Evolutionary conservation across 345 rosid species (phyloP).

Genomic region (Sisymbrium altissimum): DNA sequence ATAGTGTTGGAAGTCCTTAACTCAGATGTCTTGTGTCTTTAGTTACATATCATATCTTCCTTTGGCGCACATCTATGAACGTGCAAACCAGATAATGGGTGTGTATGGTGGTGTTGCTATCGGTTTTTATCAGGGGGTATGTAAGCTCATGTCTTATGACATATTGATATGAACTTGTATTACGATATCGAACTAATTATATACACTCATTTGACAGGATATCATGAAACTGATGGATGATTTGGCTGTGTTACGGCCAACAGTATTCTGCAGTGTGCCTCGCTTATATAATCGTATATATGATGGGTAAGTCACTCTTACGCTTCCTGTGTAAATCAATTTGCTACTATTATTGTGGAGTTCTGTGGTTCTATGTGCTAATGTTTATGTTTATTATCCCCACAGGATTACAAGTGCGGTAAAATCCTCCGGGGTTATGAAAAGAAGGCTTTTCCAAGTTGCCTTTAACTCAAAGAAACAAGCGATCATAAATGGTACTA

Average conservation of each 20-base stretch:
- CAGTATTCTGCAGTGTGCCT: constrained; percentile 91
- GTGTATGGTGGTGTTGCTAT: constrained; percentile 63
- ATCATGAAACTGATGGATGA: constrained; percentile 83
- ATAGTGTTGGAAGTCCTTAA: neutral
- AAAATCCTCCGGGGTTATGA: constrained; percentile 64
- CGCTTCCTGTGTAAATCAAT: neutral
- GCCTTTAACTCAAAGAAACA: constrained; percentile 88
- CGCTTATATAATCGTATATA: constrained; percentile 81
- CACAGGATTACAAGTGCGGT: constrained; percentile 73
- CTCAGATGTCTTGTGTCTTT: constrained; percentile 20
- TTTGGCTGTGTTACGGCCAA: constrained; percentile 74
- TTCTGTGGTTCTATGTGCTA: constrained; percentile 7
- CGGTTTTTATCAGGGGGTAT: constrained; percentile 95
- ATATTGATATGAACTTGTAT: neutral
- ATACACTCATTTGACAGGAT: constrained; percentile 50
- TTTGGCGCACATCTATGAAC: constrained; percentile 88
- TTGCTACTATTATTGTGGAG: neutral
- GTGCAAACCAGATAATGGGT: constrained; percentile 62
- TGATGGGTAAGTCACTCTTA: constrained; percentile 56
- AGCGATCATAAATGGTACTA: constrained; percentile 65
- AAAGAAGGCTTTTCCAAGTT: constrained; percentile 63
- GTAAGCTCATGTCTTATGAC: constrained; percentile 23
- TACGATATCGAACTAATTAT: neutral
- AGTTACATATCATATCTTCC: constrained; percentile 93
- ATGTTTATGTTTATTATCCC: neutral